Conservation (phyloP, 2,329 filamentous ascomycete species). For the Nannizziopsis arthrosporioides region DNA sequence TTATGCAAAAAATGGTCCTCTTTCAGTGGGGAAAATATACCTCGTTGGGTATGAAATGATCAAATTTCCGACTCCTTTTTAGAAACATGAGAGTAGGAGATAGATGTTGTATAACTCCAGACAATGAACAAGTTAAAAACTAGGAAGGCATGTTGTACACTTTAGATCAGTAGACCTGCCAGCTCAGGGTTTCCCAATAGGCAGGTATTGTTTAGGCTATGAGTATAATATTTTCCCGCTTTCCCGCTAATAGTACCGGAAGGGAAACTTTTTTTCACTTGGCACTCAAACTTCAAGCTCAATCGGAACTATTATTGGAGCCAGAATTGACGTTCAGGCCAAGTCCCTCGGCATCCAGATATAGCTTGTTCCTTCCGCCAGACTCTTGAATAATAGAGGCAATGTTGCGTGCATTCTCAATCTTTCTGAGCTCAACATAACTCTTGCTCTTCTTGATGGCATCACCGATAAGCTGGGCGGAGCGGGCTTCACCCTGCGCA, state of each 20-base stretch:
- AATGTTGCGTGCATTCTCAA: conserved; percentile 87
- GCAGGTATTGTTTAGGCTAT: too few relatives aligned
- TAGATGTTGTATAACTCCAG: not conserved
- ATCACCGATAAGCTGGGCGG: conserved; percentile 93
- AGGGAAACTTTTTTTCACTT: too few relatives aligned
- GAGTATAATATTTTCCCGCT: too few relatives aligned
- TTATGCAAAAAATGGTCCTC: conserved; percentile 1
- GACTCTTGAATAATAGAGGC: conserved; percentile 77
- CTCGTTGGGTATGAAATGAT: not conserved
- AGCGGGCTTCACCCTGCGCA: conserved; percentile 96
- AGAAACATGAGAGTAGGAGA: conserved; percentile 1
- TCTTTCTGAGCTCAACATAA: conserved; percentile 94
- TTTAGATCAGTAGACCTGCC: not conserved
- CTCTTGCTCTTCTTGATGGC: conserved; percentile 99
- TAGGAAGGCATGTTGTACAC: not conserved
- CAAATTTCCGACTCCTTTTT: not conserved
- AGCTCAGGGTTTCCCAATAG: too few relatives aligned
- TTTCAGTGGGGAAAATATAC: too few relatives aligned
- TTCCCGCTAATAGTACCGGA: too few relatives aligned
- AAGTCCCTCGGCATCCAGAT: conserved; percentile 80
- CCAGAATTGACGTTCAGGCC: conserved; percentile 65
- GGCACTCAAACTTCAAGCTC: not conserved
- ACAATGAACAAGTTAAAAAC: not conserved
- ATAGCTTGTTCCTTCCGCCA: conserved; percentile 81
- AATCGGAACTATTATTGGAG: conserved; percentile 20